phyloP scores from a whole-genome alignment of 768 basidiomycete species.

The Lactarius hengduanensis region DNA sequence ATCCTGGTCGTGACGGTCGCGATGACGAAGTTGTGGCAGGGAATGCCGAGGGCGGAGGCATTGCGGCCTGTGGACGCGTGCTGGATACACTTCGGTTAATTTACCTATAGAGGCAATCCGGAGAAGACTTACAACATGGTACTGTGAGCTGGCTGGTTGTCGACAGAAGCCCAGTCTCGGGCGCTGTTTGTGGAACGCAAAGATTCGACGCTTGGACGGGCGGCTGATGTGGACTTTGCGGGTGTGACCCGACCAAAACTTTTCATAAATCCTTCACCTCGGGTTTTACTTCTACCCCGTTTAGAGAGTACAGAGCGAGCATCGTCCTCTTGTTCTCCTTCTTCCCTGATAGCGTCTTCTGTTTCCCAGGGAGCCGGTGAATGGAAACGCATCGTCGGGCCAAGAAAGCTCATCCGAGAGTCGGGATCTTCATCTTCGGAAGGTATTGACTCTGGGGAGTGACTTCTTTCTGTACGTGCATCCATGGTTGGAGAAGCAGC shows the following conservation, averaged over 20 bases:
- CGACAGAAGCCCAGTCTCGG: slow-evolving; percentile 55
- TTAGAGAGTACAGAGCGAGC: slow-evolving; percentile 35
- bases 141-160: slow-evolving; percentile 49
- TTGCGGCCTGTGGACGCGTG: slow-evolving; percentile 58
- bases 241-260: slow-evolving; percentile 38
- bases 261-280: slow-evolving; percentile 43
- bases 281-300: slow-evolving; percentile 34
- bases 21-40: slow-evolving; percentile 39
- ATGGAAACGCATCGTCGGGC: slow-evolving; percentile 83
- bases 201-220: slow-evolving; percentile 68
- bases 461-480: slow-evolving; percentile 29
- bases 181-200: slow-evolving; percentile 45
- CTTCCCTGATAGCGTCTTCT: slow-evolving; percentile 49
- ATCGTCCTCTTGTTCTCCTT: slow-evolving; percentile 46
- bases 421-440: slow-evolving; percentile 46
- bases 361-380: slow-evolving; percentile 82
- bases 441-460: slow-evolving; percentile 31
- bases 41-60: slow-evolving; percentile 50
- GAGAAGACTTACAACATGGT: slow-evolving; percentile 55
- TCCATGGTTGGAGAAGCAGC: slow-evolving; percentile 32
- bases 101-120: slow-evolving; percentile 9
- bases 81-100: slow-evolving; percentile 36
- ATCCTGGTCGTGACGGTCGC: slow-evolving; percentile 42
- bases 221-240: slow-evolving; percentile 40
- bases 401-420: slow-evolving; percentile 65